Percentiles rank a stretch among this genome's conserved stretches.
Conservation (phyloP, 169 alveolate genomes). For the Plasmodium gonderi region DNA sequence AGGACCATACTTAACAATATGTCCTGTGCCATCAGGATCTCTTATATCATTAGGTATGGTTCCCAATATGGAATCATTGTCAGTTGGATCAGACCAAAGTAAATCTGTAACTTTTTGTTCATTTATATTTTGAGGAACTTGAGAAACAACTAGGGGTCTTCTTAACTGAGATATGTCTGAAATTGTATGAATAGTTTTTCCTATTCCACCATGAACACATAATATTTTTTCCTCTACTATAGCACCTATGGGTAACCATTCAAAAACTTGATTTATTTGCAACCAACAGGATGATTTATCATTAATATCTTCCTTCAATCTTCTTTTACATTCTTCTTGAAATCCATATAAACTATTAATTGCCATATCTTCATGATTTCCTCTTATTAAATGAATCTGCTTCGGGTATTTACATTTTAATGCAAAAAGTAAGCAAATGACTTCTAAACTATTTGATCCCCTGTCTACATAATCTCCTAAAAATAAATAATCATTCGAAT, state of each 20-base stretch:
- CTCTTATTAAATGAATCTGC: constrained; percentile 98
- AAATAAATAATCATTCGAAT: constrained; percentile 96
- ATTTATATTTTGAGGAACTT: constrained; percentile 89
- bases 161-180: constrained; percentile 92
- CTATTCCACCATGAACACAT: constrained; percentile 99
- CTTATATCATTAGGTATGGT: constrained; percentile 97
- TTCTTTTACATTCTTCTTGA: constrained; percentile 97
- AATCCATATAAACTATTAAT: constrained; percentile 98
- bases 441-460: constrained; percentile 94
- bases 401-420: constrained; percentile 96
- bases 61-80: constrained; percentile 97
- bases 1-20: constrained; percentile 98
- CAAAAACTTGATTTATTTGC: constrained; percentile 96
- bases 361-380: constrained; percentile 99
- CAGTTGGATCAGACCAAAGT: constrained; percentile 98
- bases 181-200: constrained; percentile 90
- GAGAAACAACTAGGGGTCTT: constrained; percentile 96
- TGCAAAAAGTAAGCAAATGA: constrained; percentile 96
- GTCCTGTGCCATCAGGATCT: constrained; percentile 99
- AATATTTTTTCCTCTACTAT: constrained; percentile 96
- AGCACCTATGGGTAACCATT: constrained; percentile 99
- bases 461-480: constrained; percentile 99
- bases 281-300: constrained; percentile 95
- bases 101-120: constrained; percentile 90
- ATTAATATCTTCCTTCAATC: constrained; percentile 97